Conservation (phyloP, 1,284 basidiomycete species). For the Ustilago cynodontis region DNA sequence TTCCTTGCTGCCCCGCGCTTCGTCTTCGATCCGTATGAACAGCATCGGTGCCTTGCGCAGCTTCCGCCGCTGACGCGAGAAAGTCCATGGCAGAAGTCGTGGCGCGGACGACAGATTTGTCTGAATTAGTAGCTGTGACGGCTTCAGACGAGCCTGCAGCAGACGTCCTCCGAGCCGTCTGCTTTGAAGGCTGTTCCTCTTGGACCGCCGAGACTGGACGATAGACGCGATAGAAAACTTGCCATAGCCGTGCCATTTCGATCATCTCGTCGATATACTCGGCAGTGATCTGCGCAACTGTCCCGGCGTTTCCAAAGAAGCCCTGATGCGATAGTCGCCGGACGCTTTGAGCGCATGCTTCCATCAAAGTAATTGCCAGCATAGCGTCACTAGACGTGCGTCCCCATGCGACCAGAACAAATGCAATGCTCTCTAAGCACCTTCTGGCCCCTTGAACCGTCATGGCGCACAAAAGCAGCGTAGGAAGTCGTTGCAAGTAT, state of each 20-base stretch:
- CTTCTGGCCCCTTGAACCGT: constrained; percentile 20
- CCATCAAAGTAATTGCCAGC: constrained; percentile 16
- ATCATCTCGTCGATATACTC: constrained; percentile 32
- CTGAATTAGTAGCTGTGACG: not conserved
- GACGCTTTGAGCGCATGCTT: constrained; percentile 13
- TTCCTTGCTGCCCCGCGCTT: not conserved
- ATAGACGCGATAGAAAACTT: constrained; percentile 36
- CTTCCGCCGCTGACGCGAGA: constrained; percentile 22
- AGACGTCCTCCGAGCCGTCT: not conserved
- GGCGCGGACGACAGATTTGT: not conserved
- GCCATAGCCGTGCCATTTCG: constrained; percentile 23
- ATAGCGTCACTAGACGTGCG: constrained; percentile 2
- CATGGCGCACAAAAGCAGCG: constrained; percentile 27
- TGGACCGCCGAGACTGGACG: constrained; percentile 9
- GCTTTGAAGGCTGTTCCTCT: not conserved
- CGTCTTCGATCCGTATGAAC: not conserved
- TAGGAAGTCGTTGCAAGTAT: constrained; percentile 16
- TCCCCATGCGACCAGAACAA: constrained; percentile 19
- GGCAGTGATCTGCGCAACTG: constrained; percentile 17
- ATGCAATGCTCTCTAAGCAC: constrained; percentile 23
- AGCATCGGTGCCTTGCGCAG: not conserved
- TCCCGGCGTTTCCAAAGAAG: not conserved
- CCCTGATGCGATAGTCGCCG: not conserved
- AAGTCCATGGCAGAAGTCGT: constrained; percentile 22
- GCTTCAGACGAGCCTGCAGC: not conserved